These are phyloP conservation scores for Apiospora phragmitis DNA, from an alignment of 2,329 filamentous ascomycete genomes.

Conservation along the genomic window DNA sequence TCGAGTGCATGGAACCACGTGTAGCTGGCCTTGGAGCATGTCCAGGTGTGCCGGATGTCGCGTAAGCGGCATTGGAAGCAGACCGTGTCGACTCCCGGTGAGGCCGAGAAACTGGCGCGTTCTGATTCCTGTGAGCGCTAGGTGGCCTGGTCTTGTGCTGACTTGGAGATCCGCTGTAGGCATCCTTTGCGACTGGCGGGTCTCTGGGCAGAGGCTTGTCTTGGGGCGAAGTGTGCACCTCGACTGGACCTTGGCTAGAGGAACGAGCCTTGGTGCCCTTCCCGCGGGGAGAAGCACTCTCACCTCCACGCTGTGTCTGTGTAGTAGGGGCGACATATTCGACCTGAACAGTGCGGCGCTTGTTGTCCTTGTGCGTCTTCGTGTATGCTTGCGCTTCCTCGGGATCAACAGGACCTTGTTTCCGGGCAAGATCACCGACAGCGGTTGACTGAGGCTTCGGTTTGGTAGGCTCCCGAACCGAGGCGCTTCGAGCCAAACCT, in stretches of 20 bases:
- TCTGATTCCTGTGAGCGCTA: constrained; percentile 49
- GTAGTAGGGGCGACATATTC: constrained; percentile 94
- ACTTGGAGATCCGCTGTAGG: constrained; percentile 36
- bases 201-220: constrained; percentile 64
- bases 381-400: constrained; percentile 54
- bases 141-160: constrained; percentile 42
- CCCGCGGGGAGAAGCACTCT: constrained; percentile 31
- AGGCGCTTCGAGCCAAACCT: constrained; percentile 79
- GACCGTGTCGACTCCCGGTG: constrained; percentile 51
- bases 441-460: constrained; percentile 52
- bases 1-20: constrained; percentile 75
- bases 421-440: constrained; percentile 67
- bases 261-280: constrained; percentile 51
- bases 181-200: constrained; percentile 48
- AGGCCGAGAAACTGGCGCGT: constrained; percentile 46
- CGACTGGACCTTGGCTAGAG: constrained; percentile 54
- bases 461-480: constrained; percentile 85
- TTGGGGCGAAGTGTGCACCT: constrained; percentile 39
- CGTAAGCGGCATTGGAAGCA: constrained; percentile 54
- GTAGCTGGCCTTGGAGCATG: constrained; percentile 68
- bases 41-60: constrained; percentile 48
- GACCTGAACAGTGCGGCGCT: constrained; percentile 92
- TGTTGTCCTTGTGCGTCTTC: constrained; percentile 78
- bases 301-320: constrained; percentile 73
- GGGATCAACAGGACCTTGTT: constrained; percentile 72